Conservation (phyloP, 2,329 filamentous ascomycete genomes). For the Torrubiella hemipterigena region DNA sequence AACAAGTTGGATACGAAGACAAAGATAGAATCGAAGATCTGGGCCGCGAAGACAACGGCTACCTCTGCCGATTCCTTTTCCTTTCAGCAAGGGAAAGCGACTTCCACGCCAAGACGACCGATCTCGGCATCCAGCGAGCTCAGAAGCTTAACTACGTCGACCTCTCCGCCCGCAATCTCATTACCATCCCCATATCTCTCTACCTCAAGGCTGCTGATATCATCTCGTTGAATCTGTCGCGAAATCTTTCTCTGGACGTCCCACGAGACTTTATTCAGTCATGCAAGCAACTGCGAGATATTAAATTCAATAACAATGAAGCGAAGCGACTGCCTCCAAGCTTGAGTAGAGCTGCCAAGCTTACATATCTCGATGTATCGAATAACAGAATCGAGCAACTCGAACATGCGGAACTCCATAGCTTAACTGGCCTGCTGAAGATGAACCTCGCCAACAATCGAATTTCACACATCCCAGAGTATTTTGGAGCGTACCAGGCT, state of each 20-base stretch:
- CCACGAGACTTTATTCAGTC: conserved; percentile 94
- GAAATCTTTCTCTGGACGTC: conserved; percentile 83
- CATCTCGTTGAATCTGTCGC: conserved; percentile 84
- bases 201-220: conserved; percentile 90
- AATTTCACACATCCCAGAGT: conserved; percentile 63
- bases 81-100: conserved; percentile 80
- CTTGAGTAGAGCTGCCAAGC: conserved; percentile 63
- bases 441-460: conserved; percentile 92
- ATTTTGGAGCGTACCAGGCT: conserved; percentile 69
- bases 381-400: conserved; percentile 87
- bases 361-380: conserved; percentile 87
- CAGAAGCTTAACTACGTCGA: conserved; percentile 94
- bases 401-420: conserved; percentile 71
- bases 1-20: conserved; percentile 84
- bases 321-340: conserved; percentile 76
- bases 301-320: conserved; percentile 94
- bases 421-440: conserved; percentile 66
- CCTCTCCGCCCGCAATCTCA: conserved; percentile 75
- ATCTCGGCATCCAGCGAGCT: conserved; percentile 69
- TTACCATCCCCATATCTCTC: conserved; percentile 88
- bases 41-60: conserved; percentile 93
- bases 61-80: conserved; percentile 92
- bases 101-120: conserved; percentile 55
- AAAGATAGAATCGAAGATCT: conserved; percentile 84
- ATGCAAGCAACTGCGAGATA: conserved; percentile 81